These are phyloP conservation scores for Dendrobium chrysotoxum DNA, from an alignment of 106 monocot species.

Conservation along the genomic window DNA sequence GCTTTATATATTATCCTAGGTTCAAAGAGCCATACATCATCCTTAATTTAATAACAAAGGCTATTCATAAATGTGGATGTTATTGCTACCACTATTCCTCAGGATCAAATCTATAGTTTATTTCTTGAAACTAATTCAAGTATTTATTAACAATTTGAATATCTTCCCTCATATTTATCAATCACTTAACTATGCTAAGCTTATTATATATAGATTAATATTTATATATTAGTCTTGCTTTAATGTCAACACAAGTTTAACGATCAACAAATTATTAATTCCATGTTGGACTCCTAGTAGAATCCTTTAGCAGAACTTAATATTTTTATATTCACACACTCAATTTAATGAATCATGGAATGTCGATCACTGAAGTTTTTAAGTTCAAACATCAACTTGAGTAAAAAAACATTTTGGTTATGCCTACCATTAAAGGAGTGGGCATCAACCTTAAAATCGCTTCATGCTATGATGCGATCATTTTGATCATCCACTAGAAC, in stretches of 20 bases:
- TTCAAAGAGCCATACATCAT: neutral
- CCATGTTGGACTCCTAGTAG: too few species aligned
- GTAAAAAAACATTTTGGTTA: too few species aligned
- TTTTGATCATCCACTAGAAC: too few species aligned
- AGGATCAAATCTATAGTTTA: neutral
- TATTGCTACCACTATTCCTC: neutral
- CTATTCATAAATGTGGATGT: neutral
- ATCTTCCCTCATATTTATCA: neutral
- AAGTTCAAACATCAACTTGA: too few species aligned
- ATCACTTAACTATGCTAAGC: neutral
- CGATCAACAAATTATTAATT: neutral
- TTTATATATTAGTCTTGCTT: neutral
- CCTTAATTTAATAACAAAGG: neutral
- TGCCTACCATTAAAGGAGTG: too few species aligned
- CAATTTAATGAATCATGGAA: too few species aligned
- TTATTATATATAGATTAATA: neutral
- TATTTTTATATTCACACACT: too few species aligned
- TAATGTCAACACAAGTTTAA: neutral
- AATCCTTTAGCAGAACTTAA: too few species aligned
- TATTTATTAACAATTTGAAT: neutral
- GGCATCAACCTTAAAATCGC: too few species aligned
- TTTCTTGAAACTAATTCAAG: neutral
- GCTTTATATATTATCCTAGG: neutral
- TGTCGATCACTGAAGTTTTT: too few species aligned
- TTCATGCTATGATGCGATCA: too few species aligned